Base-by-base conservation (phyloP, 164 flowering plant species). In the Macadamia integrifolia region DNA sequence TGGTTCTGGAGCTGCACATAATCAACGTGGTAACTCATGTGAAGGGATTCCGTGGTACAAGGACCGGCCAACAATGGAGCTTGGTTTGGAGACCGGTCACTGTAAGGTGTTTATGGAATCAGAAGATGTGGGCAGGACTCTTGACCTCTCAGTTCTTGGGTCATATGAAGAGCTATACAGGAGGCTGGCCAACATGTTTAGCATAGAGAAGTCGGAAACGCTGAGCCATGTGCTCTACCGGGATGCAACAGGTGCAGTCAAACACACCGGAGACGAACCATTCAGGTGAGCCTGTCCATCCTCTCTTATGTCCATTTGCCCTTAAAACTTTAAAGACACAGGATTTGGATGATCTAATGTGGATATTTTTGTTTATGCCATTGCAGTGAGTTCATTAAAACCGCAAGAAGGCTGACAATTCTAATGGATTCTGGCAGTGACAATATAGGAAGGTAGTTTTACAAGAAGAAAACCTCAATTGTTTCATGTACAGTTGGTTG, bases 91-190 rank as follows among this genome's bases (percentile, higher is more conserved):
- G 48, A 78, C 80, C 29, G 87, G 87, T 68, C 88, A 80, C 49
- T 90, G 98, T 76, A 88, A 88, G 78, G 94, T 92, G 4, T 87
- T 86, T 70, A 62, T 88, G 87, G 96, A 90, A 43, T 83, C 88
- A 0, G 90, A 88, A 63, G 87, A 90, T 75, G 91, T 89, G 4
- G 97, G 98, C 12, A 79, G 90, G 58, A 83, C 90, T 14, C 89
- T 90, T 28, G 87, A 90, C 66, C 95, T 93, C 65, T 84, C 95
- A 0, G 79, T 72, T 46, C 76, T 93, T n/a, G 78, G 85, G 23
- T 89, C 98, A 17, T 93, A 89, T 61, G 95, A 89, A 75, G 89
- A 88, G 67, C 79, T 93, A 17, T 78, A 89, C 71, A 74, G 74
- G 69, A 83, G 75, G 69, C 73, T 90, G 40, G 84, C 86, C 46